These are phyloP conservation scores for Blastocystis sp. DNA, from an alignment of 352 stramenopile species.

Conservation along the genomic window DNA sequence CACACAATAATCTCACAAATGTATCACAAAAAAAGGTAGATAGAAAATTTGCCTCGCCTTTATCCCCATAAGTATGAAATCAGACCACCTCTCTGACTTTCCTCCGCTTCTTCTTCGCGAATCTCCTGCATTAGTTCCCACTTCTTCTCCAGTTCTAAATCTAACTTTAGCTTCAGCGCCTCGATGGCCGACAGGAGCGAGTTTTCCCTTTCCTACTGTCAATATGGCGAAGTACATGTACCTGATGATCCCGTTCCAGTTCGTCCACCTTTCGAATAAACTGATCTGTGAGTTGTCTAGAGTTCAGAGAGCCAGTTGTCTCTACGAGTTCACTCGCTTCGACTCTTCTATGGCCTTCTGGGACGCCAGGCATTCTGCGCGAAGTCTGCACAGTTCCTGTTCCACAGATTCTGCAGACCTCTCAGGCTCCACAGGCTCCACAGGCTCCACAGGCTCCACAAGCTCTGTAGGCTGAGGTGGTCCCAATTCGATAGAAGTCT, in stretches of 20 bases:
- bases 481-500: neutral
- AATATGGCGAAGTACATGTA: neutral
- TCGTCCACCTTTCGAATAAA: slow-evolving; percentile 26
- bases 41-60: neutral
- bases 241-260: slow-evolving; percentile 26
- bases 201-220: slow-evolving; percentile 45
- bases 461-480: slow-evolving; percentile 7
- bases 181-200: slow-evolving; percentile 1
- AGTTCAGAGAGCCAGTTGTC: neutral
- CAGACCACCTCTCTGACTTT: neutral
- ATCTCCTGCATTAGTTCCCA: slow-evolving; percentile 56
- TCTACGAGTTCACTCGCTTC: slow-evolving; percentile 19
- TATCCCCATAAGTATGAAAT: slow-evolving; percentile 62
- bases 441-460: neutral
- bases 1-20: neutral
- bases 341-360: neutral
- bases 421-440: neutral
- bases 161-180: slow-evolving; percentile 54
- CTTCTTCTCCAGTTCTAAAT: slow-evolving; percentile 61
- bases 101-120: slow-evolving; percentile 10
- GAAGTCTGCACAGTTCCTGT: neutral
- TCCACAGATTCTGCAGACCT: neutral
- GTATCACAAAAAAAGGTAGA: neutral
- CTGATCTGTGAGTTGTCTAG: slow-evolving; percentile 45
- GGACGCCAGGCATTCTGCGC: neutral